Evolutionary conservation across 1,284 basidiomycete genomes (phyloP).

Genomic region (Hymenochaete sp.): DNA sequence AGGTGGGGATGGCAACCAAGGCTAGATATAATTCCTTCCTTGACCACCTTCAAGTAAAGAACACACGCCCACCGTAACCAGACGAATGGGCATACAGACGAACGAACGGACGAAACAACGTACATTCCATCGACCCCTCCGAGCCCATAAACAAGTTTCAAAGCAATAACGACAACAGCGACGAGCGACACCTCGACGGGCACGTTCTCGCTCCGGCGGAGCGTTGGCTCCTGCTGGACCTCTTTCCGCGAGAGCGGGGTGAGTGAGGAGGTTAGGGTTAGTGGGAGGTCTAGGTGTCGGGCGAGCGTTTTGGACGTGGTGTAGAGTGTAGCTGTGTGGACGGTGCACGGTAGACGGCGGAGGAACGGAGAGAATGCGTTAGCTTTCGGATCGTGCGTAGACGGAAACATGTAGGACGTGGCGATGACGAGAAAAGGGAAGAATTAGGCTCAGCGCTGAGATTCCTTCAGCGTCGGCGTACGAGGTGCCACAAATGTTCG

Average conservation of each 20-base stretch:
- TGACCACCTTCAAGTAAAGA: too few relatives aligned
- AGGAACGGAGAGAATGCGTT: too few relatives aligned
- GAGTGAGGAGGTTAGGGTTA: conserved; percentile 51
- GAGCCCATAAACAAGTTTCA: conserved; percentile 80
- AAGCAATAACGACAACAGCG: conserved; percentile 56
- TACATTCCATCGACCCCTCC: conserved; percentile 39
- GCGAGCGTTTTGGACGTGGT: conserved; percentile 50
- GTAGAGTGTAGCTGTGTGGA: conserved; percentile 51
- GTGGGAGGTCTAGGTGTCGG: conserved; percentile 47
- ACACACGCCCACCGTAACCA: too few relatives aligned
- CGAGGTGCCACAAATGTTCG: too few relatives aligned
- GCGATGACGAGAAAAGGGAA: too few relatives aligned
- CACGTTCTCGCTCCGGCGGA: conserved; percentile 48
- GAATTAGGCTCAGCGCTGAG: too few relatives aligned
- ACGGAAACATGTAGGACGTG: too few relatives aligned
- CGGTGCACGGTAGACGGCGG: neutral
- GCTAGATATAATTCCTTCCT: too few relatives aligned
- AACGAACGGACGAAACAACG: neutral
- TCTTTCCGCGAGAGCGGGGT: conserved; percentile 33
- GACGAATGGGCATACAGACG: too few relatives aligned
- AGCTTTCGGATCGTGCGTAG: too few relatives aligned
- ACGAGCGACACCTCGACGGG: conserved; percentile 72
- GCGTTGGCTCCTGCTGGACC: conserved; percentile 34
- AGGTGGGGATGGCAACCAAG: too few relatives aligned
- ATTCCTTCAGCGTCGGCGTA: too few relatives aligned